These are phyloP conservation scores for Lactarius trivialis DNA, from an alignment of 768 basidiomycete species.

Conservation along the genomic window DNA sequence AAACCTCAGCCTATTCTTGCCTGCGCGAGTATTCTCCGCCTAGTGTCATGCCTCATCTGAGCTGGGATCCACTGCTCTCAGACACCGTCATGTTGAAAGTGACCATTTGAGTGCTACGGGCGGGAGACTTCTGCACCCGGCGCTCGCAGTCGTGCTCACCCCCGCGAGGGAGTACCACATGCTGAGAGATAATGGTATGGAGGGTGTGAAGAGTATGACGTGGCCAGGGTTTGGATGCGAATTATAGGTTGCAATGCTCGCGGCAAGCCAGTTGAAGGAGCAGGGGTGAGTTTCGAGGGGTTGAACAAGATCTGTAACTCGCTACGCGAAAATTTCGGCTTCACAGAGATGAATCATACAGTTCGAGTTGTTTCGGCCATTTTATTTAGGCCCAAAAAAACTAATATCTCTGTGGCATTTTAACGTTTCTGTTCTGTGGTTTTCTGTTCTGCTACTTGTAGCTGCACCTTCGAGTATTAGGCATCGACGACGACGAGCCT, in stretches of 20 bases:
- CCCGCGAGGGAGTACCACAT: slow-evolving; percentile 61
- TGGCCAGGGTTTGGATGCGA: slow-evolving; percentile 54
- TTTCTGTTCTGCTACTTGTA: too few relatives aligned
- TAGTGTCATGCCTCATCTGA: neutral
- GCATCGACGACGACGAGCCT: too few relatives aligned
- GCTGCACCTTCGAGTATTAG: too few relatives aligned
- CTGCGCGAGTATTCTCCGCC: slow-evolving; percentile 41
- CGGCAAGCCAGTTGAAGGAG: slow-evolving; percentile 2
- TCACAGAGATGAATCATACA: too few relatives aligned
- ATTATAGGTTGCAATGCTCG: slow-evolving; percentile 43
- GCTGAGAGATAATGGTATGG: slow-evolving; percentile 69
- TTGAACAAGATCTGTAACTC: neutral
- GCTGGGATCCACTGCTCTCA: slow-evolving; percentile 26
- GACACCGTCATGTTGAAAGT: slow-evolving; percentile 74
- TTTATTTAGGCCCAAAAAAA: too few relatives aligned
- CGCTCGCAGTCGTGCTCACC: slow-evolving; percentile 66
- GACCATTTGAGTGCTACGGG: slow-evolving; percentile 50
- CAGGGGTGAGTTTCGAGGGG: slow-evolving; percentile 10
- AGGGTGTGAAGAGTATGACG: slow-evolving; percentile 73
- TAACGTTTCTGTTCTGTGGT: too few relatives aligned
- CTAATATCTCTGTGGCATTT: too few relatives aligned
- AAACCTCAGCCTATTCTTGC: slow-evolving; percentile 53
- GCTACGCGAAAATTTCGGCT: too few relatives aligned
- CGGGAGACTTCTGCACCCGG: slow-evolving; percentile 45
- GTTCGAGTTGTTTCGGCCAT: too few relatives aligned